Percentiles rank a stretch among this genome's conserved stretches.
phyloP scores from a whole-genome alignment of 2,329 filamentous ascomycete genomes.

The Alternaria postmessia region DNA sequence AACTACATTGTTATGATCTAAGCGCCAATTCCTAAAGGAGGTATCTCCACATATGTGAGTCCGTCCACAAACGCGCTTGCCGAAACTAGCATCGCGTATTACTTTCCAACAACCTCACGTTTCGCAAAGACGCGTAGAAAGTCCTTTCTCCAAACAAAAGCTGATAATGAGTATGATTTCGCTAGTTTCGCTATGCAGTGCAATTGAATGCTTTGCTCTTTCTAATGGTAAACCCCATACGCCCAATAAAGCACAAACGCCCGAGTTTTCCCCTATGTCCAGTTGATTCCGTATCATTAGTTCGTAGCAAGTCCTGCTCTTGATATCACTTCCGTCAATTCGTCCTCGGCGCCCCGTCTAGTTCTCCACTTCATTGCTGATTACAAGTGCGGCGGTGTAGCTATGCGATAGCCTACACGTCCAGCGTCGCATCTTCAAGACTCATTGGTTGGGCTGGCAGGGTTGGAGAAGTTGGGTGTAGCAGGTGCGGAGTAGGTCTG shows the following conservation, averaged over 20 bases:
- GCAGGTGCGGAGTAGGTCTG: slow-evolving; percentile 34
- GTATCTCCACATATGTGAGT: background rate
- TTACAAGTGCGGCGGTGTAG: background rate
- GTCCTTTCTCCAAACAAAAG: background rate
- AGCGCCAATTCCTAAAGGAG: background rate
- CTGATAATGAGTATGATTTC: slow-evolving; percentile 5
- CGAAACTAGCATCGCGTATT: background rate
- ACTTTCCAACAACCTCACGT: background rate
- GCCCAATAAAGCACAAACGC: background rate
- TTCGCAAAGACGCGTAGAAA: background rate
- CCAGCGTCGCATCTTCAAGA: slow-evolving; percentile 13
- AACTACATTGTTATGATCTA: background rate
- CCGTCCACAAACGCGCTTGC: background rate
- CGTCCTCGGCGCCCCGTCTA: background rate
- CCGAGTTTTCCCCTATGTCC: background rate
- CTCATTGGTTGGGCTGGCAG: slow-evolving; percentile 33
- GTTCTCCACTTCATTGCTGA: background rate
- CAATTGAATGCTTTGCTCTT: slow-evolving; percentile 9
- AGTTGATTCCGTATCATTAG: slow-evolving; percentile 6
- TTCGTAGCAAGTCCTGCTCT: slow-evolving; percentile 2
- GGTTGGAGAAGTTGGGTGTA: slow-evolving; percentile 40
- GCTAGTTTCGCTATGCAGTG: slow-evolving; percentile 9
- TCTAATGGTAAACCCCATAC: slow-evolving; percentile 2
- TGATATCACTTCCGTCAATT: background rate
- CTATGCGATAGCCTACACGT: background rate